Percentiles rank a stretch among this genome's conserved stretches.
Conservation (phyloP, 495 filamentous ascomycete genomes). For the Lepidopterella palustris region DNA sequence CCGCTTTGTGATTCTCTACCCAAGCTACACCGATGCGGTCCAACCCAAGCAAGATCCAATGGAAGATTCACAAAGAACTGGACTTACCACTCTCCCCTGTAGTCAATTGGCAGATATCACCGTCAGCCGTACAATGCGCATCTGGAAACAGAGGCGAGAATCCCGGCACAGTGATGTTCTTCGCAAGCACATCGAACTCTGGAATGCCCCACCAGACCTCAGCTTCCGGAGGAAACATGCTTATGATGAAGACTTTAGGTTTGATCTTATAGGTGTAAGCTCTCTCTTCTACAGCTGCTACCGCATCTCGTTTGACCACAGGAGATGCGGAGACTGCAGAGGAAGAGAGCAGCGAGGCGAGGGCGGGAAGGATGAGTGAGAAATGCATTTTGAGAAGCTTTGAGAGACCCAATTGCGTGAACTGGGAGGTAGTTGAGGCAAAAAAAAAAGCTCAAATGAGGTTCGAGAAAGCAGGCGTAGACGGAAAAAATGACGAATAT, state of each 20-base stretch:
- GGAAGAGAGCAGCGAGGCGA: not conserved
- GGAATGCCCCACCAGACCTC: conserved; percentile 59
- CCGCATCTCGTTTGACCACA: not conserved
- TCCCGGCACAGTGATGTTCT: conserved; percentile 61
- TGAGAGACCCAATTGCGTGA: not conserved
- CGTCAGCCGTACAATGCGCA: conserved; percentile 54
- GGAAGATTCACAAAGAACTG: too few relatives aligned
- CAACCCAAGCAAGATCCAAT: too few relatives aligned
- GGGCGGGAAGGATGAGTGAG: not conserved
- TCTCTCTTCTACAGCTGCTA: not conserved
- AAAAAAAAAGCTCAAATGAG: not conserved
- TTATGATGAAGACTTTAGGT: conserved; percentile 65
- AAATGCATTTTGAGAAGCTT: not conserved
- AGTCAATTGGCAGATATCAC: conserved; percentile 56
- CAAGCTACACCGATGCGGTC: too few relatives aligned
- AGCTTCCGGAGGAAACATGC: conserved; percentile 66
- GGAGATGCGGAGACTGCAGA: not conserved
- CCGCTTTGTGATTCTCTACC: too few relatives aligned
- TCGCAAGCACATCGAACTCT: conserved; percentile 46
- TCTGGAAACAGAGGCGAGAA: conserved; percentile 59
- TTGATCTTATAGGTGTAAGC: conserved; percentile 36
- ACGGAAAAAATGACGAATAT: not conserved
- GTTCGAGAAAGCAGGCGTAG: not conserved
- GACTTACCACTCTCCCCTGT: conserved; percentile 39
- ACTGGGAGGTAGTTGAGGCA: not conserved